Evolutionary conservation across 805 yeast species (phyloP).

Genomic region (Yamadazyma laniorum): DNA sequence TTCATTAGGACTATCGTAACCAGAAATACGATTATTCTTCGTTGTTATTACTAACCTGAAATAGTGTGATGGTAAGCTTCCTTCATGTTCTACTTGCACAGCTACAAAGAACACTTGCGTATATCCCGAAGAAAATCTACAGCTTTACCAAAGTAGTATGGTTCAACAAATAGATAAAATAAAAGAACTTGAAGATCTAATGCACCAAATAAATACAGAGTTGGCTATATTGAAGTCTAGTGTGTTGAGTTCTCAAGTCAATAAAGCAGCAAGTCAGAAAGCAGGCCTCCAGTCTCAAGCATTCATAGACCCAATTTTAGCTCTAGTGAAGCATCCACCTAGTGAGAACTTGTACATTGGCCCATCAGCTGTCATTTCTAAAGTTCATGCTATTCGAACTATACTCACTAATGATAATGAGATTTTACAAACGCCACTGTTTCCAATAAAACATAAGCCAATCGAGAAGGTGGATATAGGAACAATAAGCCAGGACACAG

Average conservation of each 20-base stretch:
- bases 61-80: slow-evolving; percentile 12
- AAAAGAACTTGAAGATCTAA: slow-evolving; percentile 4
- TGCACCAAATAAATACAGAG: slow-evolving; percentile 3
- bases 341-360: slow-evolving; percentile 19
- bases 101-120: slow-evolving; percentile 1
- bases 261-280: slow-evolving; percentile 3
- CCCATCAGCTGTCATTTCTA: slow-evolving; percentile 21
- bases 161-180: slow-evolving; percentile 3
- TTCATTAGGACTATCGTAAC: background rate
- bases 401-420: slow-evolving; percentile 12
- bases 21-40: background rate
- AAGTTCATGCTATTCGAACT: slow-evolving; percentile 21
- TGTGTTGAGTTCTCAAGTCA: slow-evolving; percentile 1
- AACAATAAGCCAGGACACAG: slow-evolving; percentile 5
- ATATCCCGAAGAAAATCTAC: slow-evolving; percentile 6
- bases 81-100: slow-evolving; percentile 6
- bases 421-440: slow-evolving; percentile 1
- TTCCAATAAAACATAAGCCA: background rate
- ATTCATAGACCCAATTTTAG: slow-evolving; percentile 9
- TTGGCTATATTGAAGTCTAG: slow-evolving; percentile 3
- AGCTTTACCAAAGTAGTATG: slow-evolving; percentile 5
- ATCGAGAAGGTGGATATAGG: background rate
- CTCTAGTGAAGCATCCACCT: slow-evolving; percentile 9
- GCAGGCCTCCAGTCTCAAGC: background rate
- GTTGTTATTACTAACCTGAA: background rate